A percentile compares a stretch with the other conserved stretches of the same genome.
Conservation (phyloP, 2,329 filamentous ascomycete genomes). For the Cladosporium sp. region DNA sequence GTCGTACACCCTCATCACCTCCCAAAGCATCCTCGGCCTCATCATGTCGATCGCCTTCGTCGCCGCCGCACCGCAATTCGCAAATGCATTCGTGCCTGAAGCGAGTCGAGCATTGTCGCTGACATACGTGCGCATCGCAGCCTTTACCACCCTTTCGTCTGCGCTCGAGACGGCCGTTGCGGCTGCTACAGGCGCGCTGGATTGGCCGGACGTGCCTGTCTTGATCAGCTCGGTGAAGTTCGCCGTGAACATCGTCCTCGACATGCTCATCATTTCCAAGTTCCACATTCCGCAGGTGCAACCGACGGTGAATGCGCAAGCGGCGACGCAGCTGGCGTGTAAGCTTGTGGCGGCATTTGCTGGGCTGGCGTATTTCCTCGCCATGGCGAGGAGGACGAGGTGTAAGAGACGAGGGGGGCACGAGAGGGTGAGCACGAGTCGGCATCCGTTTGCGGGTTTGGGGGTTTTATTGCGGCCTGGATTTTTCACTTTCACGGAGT, state of each 20-base stretch:
- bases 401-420: background rate
- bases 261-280: constrained; percentile 62
- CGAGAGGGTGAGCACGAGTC: background rate
- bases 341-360: constrained; percentile 51
- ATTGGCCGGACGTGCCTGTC: constrained; percentile 65
- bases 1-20: constrained; percentile 54
- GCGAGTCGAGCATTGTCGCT: constrained; percentile 55
- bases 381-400: constrained; percentile 31
- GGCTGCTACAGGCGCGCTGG: constrained; percentile 59
- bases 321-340: constrained; percentile 59
- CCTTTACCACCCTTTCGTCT: constrained; percentile 59
- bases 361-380: constrained; percentile 59
- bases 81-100: constrained; percentile 58
- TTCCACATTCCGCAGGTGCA: constrained; percentile 54
- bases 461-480: constrained; percentile 54
- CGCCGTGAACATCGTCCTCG: constrained; percentile 61
- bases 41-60: constrained; percentile 59
- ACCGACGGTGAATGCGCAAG: constrained; percentile 62
- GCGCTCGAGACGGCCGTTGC: constrained; percentile 61
- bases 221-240: constrained; percentile 63
- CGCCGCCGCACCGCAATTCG: constrained; percentile 51
- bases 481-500: constrained; percentile 58
- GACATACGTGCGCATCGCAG: constrained; percentile 61
- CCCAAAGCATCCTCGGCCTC: constrained; percentile 54
- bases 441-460: constrained; percentile 44